Percentiles rank a stretch among this genome's conserved stretches.
Evolutionary conservation across 805 yeast genomes (phyloP).

Genomic region (Saccharomycopsis lassenensis): DNA sequence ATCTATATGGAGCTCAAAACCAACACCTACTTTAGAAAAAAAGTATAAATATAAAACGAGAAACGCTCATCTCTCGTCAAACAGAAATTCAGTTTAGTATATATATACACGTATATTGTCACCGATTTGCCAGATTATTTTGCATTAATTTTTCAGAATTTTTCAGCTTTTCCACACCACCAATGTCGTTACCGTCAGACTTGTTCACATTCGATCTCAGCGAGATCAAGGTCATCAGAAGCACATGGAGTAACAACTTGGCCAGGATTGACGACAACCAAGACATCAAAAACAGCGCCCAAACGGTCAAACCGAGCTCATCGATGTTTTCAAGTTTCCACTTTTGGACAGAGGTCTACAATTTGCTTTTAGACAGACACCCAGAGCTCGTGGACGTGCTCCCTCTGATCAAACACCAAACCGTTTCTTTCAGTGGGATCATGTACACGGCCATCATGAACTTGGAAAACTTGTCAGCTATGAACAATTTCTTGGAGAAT

Average conservation of each 20-base stretch:
- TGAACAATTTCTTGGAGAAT: conserved; percentile 39
- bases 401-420: conserved; percentile 49
- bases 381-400: conserved; percentile 37
- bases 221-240: conserved; percentile 14
- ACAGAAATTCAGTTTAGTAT: too few relatives aligned
- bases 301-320: conserved; percentile 7
- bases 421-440: conserved; percentile 50
- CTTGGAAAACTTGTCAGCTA: conserved; percentile 35
- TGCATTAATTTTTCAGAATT: too few relatives aligned
- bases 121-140: too few relatives aligned
- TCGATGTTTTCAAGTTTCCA: conserved; percentile 31
- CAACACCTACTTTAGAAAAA: too few relatives aligned
- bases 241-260: conserved; percentile 12
- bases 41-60: too few relatives aligned
- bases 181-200: background rate
- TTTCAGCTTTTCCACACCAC: too few relatives aligned
- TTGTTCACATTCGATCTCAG: conserved; percentile 3
- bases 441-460: conserved; percentile 41
- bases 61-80: too few relatives aligned
- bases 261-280: conserved; percentile 7
- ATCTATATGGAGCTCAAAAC: too few relatives aligned
- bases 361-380: conserved; percentile 35
- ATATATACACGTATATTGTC: too few relatives aligned
- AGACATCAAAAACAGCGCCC: conserved; percentile 3
- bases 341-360: conserved; percentile 46